phyloP scores from a whole-genome alignment of 1,284 basidiomycete genomes.

The Fomitiporia mediterranea region DNA sequence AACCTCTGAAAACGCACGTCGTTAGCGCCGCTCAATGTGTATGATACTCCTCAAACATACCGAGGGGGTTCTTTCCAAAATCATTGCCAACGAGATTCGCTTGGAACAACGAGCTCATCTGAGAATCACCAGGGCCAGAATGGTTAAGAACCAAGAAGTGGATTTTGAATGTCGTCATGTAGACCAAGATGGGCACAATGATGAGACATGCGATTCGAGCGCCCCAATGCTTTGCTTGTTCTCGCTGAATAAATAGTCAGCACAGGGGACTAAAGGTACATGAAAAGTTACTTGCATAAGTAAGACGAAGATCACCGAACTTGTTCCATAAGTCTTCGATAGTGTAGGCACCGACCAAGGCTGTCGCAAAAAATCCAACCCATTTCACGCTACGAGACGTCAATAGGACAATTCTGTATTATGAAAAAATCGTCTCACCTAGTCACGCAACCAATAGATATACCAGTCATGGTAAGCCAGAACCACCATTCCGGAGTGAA shows the following conservation, averaged over 20 bases:
- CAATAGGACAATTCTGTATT: background rate
- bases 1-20: slow-evolving; percentile 53
- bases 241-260: slow-evolving; percentile 42
- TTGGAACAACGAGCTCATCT: slow-evolving; percentile 99
- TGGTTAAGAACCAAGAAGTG: slow-evolving; percentile 95
- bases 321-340: slow-evolving; percentile 98
- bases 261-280: background rate
- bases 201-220: slow-evolving; percentile 87
- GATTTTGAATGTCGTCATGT: slow-evolving; percentile 92
- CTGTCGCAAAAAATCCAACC: slow-evolving; percentile 94
- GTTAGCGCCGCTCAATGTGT: background rate
- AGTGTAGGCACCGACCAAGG: slow-evolving; percentile 93
- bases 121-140: slow-evolving; percentile 93
- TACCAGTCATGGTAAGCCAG: slow-evolving; percentile 88
- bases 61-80: slow-evolving; percentile 82
- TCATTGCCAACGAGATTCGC: slow-evolving; percentile 95
- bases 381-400: slow-evolving; percentile 76
- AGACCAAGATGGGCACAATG: slow-evolving; percentile 84
- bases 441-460: slow-evolving; percentile 93
- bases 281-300: slow-evolving; percentile 53
- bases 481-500: slow-evolving; percentile 97
- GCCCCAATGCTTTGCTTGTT: slow-evolving; percentile 89
- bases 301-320: slow-evolving; percentile 93
- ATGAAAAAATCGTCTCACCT: slow-evolving; percentile 44
- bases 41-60: slow-evolving; percentile 33